These are phyloP conservation scores for Pseudogymnoascus sp. DNA, from an alignment of 2,329 filamentous ascomycete genomes.

Conservation along the genomic window DNA sequence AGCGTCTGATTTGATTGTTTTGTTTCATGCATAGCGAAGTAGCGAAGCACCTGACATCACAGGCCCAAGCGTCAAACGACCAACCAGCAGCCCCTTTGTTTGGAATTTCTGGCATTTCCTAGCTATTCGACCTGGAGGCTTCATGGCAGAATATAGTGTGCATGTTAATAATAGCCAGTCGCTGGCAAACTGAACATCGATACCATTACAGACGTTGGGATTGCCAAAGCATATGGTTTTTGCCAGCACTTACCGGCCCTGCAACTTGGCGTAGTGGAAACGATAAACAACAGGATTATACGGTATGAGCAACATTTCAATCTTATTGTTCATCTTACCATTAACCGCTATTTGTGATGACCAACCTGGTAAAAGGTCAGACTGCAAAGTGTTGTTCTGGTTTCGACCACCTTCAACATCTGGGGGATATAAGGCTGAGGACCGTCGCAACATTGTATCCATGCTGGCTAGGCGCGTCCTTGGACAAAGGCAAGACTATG, in stretches of 20 bases:
- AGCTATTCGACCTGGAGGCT: background rate
- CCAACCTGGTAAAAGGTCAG: slow-evolving; percentile 56
- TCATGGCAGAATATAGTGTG: background rate
- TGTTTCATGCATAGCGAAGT: background rate
- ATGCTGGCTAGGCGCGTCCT: slow-evolving; percentile 18
- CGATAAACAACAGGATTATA: background rate
- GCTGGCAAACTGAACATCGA: background rate
- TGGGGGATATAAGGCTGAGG: slow-evolving; percentile 16
- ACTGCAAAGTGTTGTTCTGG: slow-evolving; percentile 41
- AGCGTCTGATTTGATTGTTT: background rate
- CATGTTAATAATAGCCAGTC: background rate
- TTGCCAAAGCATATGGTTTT: background rate
- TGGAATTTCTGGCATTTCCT: no score
- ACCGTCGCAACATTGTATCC: slow-evolving; percentile 16
- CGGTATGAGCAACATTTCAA: slow-evolving; percentile 12
- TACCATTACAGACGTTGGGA: background rate
- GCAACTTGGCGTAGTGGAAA: background rate
- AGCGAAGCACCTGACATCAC: background rate
- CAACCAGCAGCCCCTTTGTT: background rate
- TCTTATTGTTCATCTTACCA: background rate
- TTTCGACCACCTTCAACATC: slow-evolving; percentile 28
- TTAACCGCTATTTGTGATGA: slow-evolving; percentile 39
- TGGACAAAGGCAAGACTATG: slow-evolving; percentile 24
- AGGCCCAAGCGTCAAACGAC: background rate
- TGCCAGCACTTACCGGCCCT: background rate